phyloP scores from a whole-genome alignment of 2,329 filamentous ascomycete genomes.

The Malbranchea cinnamomea region DNA sequence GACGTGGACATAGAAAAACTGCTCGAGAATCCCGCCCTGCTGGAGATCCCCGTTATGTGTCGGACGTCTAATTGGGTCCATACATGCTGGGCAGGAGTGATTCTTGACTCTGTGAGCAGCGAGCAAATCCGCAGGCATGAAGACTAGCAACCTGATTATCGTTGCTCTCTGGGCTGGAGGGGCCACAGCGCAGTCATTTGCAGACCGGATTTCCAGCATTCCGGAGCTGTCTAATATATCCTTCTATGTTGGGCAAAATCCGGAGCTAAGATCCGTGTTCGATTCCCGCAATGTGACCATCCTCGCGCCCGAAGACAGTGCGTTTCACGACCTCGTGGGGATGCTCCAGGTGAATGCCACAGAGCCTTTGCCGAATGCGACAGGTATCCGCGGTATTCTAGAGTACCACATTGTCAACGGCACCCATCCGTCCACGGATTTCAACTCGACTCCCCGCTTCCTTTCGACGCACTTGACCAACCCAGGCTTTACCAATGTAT shows the following conservation, averaged over 20 bases:
- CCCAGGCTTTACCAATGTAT: conserved; percentile 40
- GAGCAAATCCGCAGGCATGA: conserved; percentile 4
- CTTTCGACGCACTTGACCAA: conserved; percentile 35
- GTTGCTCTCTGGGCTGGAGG: conserved; percentile 7
- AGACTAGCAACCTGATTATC: conserved; percentile 1
- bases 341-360: conserved; percentile 19
- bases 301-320: conserved; percentile 40
- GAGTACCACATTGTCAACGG: conserved; percentile 46
- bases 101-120: too few relatives aligned
- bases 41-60: too few relatives aligned
- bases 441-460: conserved; percentile 26
- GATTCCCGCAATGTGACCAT: conserved; percentile 34
- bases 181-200: conserved; percentile 8
- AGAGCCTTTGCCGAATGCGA: conserved; percentile 14
- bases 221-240: conserved; percentile 10
- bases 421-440: conserved; percentile 24
- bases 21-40: too few relatives aligned
- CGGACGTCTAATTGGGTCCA: too few relatives aligned
- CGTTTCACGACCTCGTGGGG: conserved; percentile 22
- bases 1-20: too few relatives aligned
- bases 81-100: too few relatives aligned
- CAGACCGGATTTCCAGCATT: conserved; percentile 8
- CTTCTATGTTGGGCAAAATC: conserved; percentile 6
- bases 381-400: conserved; percentile 32
- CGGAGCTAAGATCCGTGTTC: conserved; percentile 15